Base-by-base conservation (phyloP, 495 filamentous ascomycete species). In the Aspergillus cavernicola region DNA sequence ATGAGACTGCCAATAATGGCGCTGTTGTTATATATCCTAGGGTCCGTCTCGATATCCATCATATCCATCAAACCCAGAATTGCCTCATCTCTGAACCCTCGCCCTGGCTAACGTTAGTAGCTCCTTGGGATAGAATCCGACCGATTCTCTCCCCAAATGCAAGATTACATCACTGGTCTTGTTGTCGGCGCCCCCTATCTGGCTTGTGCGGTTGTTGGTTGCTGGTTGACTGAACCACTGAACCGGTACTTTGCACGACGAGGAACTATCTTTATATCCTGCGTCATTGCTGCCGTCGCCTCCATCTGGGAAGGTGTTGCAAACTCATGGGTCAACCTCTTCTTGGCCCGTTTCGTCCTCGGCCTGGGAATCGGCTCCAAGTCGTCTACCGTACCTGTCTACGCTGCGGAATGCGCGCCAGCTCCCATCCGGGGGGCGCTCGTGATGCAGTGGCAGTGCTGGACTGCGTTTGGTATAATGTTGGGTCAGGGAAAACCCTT, bases 381-480 rank as follows among this genome's bases (percentile, higher is more conserved):
- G 56, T 78, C 74, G 7, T 74, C 77, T 0, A 82, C 80, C 0
- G 77, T 85, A 2, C 82, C 83, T 0, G 73, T 84, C 28, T 82
- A 80, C 55, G 70, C 77, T 2, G 80, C 82, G 11, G 83, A 84
- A 63, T 80, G 78, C 50, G 70, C 78, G 12, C 81, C 80, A 0
- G 70, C 73, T 13, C 74, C 72, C 6, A 83, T 85, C 49, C 68
- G 81, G 43, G 82, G 81, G 33, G 81, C 76, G 1, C 64, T 84
- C 3, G 81, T 85, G 48, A 84, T 83, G 80, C 77, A 76, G 70
- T 85, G 80, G 76, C 80, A 85, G 64, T 72, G 83, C 67, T 78
- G 74, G 69, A 89, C 86, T 5, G 88, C 87, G 3, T 90, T 90
- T 58, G 88, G 88, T 10, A 90, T 92, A 56, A 85, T 91, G 80